phyloP scores from a whole-genome alignment of 1,284 basidiomycete species.

The Naganishia liquefaciens region DNA sequence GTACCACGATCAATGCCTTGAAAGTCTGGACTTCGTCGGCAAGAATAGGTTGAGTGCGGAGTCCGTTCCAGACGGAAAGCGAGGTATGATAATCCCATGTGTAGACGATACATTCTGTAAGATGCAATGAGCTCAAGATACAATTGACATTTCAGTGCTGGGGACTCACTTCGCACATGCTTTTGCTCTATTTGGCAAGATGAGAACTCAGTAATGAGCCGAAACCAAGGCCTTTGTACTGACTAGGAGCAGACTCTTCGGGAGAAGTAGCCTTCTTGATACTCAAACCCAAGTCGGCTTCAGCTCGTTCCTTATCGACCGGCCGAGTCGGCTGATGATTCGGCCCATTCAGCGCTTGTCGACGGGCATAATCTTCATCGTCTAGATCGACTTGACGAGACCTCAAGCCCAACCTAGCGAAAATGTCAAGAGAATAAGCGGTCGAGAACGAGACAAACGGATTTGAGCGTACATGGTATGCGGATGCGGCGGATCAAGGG shows the following conservation, averaged over 20 bases:
- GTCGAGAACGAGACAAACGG: background rate
- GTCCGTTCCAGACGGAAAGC: constrained; percentile 91
- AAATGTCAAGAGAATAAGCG: background rate
- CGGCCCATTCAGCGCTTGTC: constrained; percentile 21
- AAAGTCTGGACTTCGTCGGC: constrained; percentile 95
- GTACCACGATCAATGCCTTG: constrained; percentile 91
- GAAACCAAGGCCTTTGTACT: constrained; percentile 27
- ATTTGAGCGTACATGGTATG: constrained; percentile 5
- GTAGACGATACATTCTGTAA: constrained; percentile 88
- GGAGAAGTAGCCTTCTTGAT: constrained; percentile 95
- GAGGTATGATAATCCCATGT: constrained; percentile 99
- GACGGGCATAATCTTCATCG: constrained; percentile 35
- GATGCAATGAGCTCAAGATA: background rate
- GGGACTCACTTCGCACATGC: constrained; percentile 85
- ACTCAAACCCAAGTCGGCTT: constrained; percentile 83
- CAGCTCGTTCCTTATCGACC: constrained; percentile 95
- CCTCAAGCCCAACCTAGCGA: constrained; percentile 16
- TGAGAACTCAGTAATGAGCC: background rate
- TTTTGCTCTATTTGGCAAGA: constrained; percentile 74
- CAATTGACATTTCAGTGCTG: background rate
- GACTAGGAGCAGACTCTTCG: constrained; percentile 73
- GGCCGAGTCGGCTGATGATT: constrained; percentile 86
- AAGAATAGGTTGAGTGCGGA: constrained; percentile 89
- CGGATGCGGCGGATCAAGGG: background rate
- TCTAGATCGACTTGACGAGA: constrained; percentile 29